Conservation (phyloP, 495 filamentous ascomycete genomes). For the Penicillium pulvis region DNA sequence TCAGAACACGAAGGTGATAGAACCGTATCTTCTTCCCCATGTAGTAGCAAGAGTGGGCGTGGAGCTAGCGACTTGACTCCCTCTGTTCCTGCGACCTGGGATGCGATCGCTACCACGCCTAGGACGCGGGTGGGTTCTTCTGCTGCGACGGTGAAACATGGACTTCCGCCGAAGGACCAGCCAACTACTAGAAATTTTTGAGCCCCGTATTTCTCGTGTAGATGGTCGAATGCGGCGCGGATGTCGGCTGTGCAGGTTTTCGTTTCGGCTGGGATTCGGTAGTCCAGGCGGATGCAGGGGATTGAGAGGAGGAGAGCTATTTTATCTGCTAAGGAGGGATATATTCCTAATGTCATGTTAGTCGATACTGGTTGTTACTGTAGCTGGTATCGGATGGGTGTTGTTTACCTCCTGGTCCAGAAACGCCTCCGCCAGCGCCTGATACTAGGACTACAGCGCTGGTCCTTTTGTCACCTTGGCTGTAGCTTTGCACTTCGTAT, state of each 20-base stretch:
- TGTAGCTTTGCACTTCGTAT: conserved; percentile 12
- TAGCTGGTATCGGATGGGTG: background rate
- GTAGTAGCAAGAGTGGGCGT: background rate
- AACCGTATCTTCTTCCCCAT: background rate
- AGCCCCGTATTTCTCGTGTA: conserved; percentile 32
- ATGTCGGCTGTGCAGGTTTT: conserved; percentile 39
- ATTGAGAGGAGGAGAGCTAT: conserved; percentile 40
- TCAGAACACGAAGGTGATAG: background rate
- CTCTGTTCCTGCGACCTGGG: conserved; percentile 6
- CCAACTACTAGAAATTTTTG: conserved; percentile 44
- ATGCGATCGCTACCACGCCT: conserved; percentile 4
- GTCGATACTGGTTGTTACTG: background rate
- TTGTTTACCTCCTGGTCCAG: conserved; percentile 30
- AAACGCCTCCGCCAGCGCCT: conserved; percentile 48
- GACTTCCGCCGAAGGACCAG: conserved; percentile 38
- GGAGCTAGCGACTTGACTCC: background rate
- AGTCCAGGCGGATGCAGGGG: conserved; percentile 45
- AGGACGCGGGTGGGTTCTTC: background rate
- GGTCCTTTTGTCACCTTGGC: conserved; percentile 12
- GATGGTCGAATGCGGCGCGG: conserved; percentile 38
- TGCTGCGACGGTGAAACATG: conserved; percentile 3
- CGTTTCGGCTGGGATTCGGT: conserved; percentile 40
- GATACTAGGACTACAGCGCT: conserved; percentile 45
- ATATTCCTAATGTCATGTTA: conserved; percentile 23
- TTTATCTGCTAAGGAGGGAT: conserved; percentile 46